phyloP scores from a whole-genome alignment of 371 early-diverging fungal genomes.

The Apophysomyces elegans region DNA sequence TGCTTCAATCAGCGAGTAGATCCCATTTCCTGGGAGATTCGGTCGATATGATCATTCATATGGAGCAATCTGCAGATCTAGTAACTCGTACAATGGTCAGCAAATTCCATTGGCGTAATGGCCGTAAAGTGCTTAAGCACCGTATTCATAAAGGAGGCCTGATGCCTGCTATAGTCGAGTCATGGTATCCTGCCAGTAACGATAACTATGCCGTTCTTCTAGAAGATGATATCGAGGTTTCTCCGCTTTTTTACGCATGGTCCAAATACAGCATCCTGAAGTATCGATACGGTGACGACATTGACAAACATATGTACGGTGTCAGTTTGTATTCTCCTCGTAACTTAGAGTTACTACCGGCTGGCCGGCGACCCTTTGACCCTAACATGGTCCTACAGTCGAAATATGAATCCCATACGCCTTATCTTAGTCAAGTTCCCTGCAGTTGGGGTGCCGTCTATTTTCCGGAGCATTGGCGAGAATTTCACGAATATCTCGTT shows the following conservation, averaged over 20 bases:
- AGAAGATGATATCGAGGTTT: constrained; percentile 73
- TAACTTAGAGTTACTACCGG: constrained; percentile 54
- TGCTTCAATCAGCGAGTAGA: constrained; percentile 50
- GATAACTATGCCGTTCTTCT: constrained; percentile 65
- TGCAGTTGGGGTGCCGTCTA: constrained; percentile 76
- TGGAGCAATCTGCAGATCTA: constrained; percentile 62
- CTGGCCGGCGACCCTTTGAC: constrained; percentile 56
- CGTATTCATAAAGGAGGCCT: constrained; percentile 66
- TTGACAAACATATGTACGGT: constrained; percentile 51
- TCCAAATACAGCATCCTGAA: constrained; percentile 62
- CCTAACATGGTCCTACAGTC: constrained; percentile 24
- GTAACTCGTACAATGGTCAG: constrained; percentile 53
- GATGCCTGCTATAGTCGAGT: constrained; percentile 68
- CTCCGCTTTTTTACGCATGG: constrained; percentile 67
- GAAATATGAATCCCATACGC: constrained; percentile 44
- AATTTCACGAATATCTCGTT: constrained; percentile 62
- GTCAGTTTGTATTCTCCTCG: constrained; percentile 67
- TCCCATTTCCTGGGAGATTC: constrained; percentile 59
- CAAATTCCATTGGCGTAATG: constrained; percentile 54
- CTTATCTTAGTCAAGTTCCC: constrained; percentile 62
- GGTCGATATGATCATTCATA: constrained; percentile 55
- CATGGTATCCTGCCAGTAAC: constrained; percentile 63
- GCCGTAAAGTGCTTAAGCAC: constrained; percentile 56
- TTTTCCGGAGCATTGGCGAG: constrained; percentile 71
- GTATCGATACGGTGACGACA: constrained; percentile 57